Evolutionary conservation across 208 protist species (phyloP), one percentile per base, ranked within the genome.

Genomic region (Jaenimonas drosophilae): DNA sequence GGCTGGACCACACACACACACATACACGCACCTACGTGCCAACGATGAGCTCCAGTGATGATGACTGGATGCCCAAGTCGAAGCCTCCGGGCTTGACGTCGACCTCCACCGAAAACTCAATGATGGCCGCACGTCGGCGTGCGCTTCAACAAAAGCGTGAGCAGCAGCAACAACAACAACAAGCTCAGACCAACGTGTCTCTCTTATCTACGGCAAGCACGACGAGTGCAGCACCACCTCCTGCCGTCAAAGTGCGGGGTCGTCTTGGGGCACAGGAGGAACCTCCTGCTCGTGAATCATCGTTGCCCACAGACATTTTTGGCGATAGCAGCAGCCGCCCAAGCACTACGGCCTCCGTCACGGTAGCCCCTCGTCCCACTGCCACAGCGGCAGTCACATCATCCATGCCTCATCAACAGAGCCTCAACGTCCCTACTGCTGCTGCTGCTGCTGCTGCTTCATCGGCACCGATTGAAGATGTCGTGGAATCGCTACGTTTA

Each of bases 91-190:
- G 12, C 34, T 7, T 39, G 34, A 2, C 6, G 17, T 9, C 11
- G 0, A 42, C 1, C 38, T 26, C 32, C 0, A 27, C 55, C 4
- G 64, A 76, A 11, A 62, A 48, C 37, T 59, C 56, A 14, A 81
- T 90, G 70, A 43, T 90, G 45, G 72, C 76, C 17, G 73, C 76
- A 0, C 72, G 80, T 1, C 57, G 80, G 0, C 45, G 54, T 2
- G 76, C 69, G 0, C 32, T 85, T 26, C 80, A 81, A 36, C 53
- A 52, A 29, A 64, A 82, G 37, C 64, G 76, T 2, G 73, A 82
- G 41, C 44, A 49, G 0, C 70, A 67, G 49, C 55, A 60, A 27
- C 44, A 21, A 29, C 57, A 49, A 24, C 51, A 51, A 23, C 55
- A 56, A 36, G 38, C 30, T 23, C 39, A 52, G 32, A 31, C 53